Evolutionary conservation across 371 early-diverging fungal genomes (phyloP), one percentile per base, ranked within the genome.

Genomic region (Gilbertella persicaria): DNA sequence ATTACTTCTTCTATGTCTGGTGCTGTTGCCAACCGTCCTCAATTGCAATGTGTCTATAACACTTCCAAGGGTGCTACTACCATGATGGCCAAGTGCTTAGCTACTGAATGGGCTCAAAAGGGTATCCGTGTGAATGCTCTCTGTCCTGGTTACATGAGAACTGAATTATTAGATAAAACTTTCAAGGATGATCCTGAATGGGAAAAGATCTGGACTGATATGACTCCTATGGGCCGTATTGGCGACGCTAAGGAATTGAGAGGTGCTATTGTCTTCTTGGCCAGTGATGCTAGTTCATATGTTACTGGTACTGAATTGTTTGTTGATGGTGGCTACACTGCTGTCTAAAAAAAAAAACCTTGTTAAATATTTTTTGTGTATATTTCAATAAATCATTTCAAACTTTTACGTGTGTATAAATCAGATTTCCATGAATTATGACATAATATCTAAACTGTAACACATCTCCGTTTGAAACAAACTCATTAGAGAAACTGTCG

Each of bases 61-160:
- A 63, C 79, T n/a, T 80, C 83, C 21, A 84, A 84, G 64, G 85
- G 85, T 6, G 84, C 86, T n/a, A 81, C 80, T n/a, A 82, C 77
- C 50, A 66, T 72, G 67, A 67, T 78, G 78, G 60, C 75, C 39
- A 72, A 76, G 50, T 63, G 71, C 37, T 56, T 78, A 10, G 78
- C 74, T 28, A 48, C 53, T 43, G 78, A 78, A 64, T 78, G 78
- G 74, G 78, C 73, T 9, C 48, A 52, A 10, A 67, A 65, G 10
- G 71, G 71, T 45, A 57, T 78, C 25, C 74, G 78, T 48, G 78
- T 78, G 49, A 78, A 78, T 45, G 64, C 75, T 13, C 57, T 76
- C 17, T 62, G 68, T 23, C 78, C 75, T 20, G 75, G 74, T 17
- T 78, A 78, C 39, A 71, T 78, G 64, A 53, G 62, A 37, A 78